A percentile compares a stretch with the other conserved stretches of the same genome.
These are phyloP conservation scores for Apiospora marii DNA, from an alignment of 2,329 filamentous ascomycete species.

Conservation along the genomic window DNA sequence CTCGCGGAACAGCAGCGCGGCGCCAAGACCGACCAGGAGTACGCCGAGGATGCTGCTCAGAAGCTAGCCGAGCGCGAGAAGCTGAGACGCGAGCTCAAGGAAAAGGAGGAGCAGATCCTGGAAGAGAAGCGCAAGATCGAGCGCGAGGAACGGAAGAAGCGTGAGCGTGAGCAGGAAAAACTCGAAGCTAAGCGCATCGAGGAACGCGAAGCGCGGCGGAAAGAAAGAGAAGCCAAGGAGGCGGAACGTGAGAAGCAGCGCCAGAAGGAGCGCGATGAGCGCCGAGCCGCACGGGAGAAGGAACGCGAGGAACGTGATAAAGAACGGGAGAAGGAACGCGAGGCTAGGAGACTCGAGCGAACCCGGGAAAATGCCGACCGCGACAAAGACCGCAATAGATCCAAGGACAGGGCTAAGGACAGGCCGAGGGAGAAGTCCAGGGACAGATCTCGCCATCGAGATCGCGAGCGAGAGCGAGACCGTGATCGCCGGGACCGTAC, in stretches of 20 bases:
- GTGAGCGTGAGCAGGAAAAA: constrained; percentile 57
- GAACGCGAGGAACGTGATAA: constrained; percentile 58
- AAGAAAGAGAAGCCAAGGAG: constrained; percentile 49
- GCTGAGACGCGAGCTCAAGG: constrained; percentile 65
- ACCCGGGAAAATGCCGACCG: not conserved
- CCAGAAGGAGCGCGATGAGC: constrained; percentile 63
- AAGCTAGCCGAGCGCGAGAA: constrained; percentile 68
- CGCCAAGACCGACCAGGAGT: constrained; percentile 77
- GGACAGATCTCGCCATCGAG: constrained; percentile 43
- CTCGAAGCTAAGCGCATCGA: constrained; percentile 59
- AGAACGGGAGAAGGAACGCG: constrained; percentile 41
- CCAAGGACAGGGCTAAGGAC: constrained; percentile 46
- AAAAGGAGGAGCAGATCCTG: constrained; percentile 66
- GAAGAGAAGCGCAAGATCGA: constrained; percentile 68
- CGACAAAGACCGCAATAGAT: constrained; percentile 42
- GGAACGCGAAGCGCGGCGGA: constrained; percentile 57
- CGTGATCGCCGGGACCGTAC: constrained; percentile 44
- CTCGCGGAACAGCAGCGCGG: constrained; percentile 70
- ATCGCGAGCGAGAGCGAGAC: constrained; percentile 44
- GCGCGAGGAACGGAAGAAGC: constrained; percentile 61
- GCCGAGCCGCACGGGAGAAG: constrained; percentile 51
- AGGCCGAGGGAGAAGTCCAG: constrained; percentile 35
- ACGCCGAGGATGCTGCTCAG: constrained; percentile 70
- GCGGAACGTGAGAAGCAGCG: constrained; percentile 50
- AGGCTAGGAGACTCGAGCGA: constrained; percentile 30